phyloP scores from a whole-genome alignment of 1,284 basidiomycete genomes.

The Anthracocystis setariae region DNA sequence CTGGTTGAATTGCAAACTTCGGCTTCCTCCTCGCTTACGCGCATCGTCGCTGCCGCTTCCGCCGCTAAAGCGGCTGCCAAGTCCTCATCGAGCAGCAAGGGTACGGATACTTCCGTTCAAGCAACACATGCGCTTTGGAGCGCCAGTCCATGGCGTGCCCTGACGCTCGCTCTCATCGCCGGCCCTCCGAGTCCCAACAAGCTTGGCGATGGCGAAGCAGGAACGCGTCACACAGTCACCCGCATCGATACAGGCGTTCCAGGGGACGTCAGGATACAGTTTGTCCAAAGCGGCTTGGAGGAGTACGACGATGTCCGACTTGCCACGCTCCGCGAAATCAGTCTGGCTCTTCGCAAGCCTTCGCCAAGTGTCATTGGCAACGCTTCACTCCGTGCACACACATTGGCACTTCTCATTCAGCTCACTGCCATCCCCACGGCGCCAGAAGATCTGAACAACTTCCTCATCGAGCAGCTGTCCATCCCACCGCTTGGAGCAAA shows the following conservation, averaged over 20 bases:
- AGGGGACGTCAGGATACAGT: constrained; percentile 53
- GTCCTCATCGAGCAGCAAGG: constrained; percentile 10
- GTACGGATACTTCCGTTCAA: constrained; percentile 1
- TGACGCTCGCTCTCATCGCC: constrained; percentile 44
- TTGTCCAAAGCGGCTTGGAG: constrained; percentile 57
- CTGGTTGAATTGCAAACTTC: constrained; percentile 43
- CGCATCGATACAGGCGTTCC: constrained; percentile 30
- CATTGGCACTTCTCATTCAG: constrained; percentile 80
- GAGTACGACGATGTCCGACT: constrained; percentile 81
- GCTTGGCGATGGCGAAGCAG: constrained; percentile 34
- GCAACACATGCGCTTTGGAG: constrained; percentile 35
- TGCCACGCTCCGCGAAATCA: constrained; percentile 88
- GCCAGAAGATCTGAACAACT: constrained; percentile 79
- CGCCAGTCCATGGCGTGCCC: constrained; percentile 46
- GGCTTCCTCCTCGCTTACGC: constrained; percentile 34
- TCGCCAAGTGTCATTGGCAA: constrained; percentile 39
- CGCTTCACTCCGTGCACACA: constrained; percentile 72
- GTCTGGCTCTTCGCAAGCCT: constrained; percentile 36
- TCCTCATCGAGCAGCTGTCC: constrained; percentile 75
- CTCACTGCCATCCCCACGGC: constrained; percentile 84
- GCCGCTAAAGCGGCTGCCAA: constrained; percentile 11
- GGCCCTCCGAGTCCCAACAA: constrained; percentile 41
- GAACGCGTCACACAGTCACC: constrained; percentile 23
- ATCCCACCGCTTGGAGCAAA: constrained; percentile 15
- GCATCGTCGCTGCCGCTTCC: constrained; percentile 14